A percentile compares a stretch with the other conserved stretches of the same genome.
phyloP scores from a whole-genome alignment of 2,329 filamentous ascomycete species.

The Penicillium sp. region DNA sequence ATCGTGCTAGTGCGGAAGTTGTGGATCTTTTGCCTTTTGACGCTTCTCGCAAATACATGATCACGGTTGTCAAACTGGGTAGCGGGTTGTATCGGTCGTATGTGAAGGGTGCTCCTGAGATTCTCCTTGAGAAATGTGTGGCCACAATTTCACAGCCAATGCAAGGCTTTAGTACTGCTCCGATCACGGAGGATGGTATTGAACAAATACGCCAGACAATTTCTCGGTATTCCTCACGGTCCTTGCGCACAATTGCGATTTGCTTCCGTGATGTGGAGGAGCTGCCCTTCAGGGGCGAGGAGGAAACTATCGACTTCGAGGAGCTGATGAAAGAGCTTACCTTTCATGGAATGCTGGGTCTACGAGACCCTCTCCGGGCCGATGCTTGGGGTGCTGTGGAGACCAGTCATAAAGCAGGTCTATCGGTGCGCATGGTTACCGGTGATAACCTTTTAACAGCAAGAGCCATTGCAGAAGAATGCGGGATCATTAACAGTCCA shows the following conservation, averaged over 20 bases:
- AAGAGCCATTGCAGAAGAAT: conserved; percentile 65
- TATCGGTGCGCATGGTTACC: conserved; percentile 66
- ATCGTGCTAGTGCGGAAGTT: conserved; percentile 58
- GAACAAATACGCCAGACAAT: conserved; percentile 29
- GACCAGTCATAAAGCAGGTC: conserved; percentile 61
- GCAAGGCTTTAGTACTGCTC: not conserved
- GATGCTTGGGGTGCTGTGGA: conserved; percentile 62
- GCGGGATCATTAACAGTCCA: conserved; percentile 54
- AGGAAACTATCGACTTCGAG: conserved; percentile 41
- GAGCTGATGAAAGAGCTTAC: conserved; percentile 65
- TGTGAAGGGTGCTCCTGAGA: conserved; percentile 47
- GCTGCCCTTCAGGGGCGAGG: conserved; percentile 50
- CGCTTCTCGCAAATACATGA: conserved; percentile 66
- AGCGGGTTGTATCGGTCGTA: conserved; percentile 40
- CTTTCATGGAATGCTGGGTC: conserved; percentile 63
- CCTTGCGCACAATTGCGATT: conserved; percentile 70
- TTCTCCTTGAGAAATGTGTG: conserved; percentile 35
- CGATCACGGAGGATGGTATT: conserved; percentile 13
- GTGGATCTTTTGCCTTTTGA: conserved; percentile 71
- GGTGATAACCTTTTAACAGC: conserved; percentile 67
- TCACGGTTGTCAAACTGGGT: conserved; percentile 39
- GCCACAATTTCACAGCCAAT: conserved; percentile 27
- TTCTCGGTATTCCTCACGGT: conserved; percentile 48
- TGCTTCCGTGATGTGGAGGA: conserved; percentile 68
- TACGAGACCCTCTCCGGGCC: conserved; percentile 63